Percentiles rank a stretch among this genome's conserved stretches.
These are phyloP conservation scores for Phtheirospermum japonicum DNA, from an alignment of 257 asterid genomes.

Conservation along the genomic window DNA sequence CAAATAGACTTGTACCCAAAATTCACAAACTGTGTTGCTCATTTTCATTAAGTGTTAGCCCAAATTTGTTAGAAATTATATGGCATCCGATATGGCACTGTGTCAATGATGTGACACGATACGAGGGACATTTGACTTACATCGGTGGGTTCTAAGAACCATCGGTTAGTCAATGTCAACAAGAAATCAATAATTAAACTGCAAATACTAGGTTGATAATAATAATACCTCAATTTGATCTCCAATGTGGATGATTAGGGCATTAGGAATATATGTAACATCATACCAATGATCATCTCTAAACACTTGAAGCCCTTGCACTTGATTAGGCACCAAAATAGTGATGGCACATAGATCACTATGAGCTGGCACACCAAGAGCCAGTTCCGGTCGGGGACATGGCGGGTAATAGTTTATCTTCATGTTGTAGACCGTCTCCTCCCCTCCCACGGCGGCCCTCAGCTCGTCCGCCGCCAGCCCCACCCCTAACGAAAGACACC, in stretches of 20 bases:
- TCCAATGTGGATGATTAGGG: slow-evolving; percentile 64
- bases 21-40: too few species aligned
- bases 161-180: too few species aligned
- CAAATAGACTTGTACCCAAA: too few species aligned
- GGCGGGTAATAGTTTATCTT: slow-evolving; percentile 74
- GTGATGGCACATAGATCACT: slow-evolving; percentile 52
- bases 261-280: slow-evolving; percentile 57
- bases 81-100: too few species aligned
- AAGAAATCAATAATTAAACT: too few species aligned
- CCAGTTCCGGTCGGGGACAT: slow-evolving; percentile 69
- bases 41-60: too few species aligned
- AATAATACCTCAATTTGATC: slow-evolving; percentile 63
- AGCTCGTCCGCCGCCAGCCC: slow-evolving; percentile 45
- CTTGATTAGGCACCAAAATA: slow-evolving; percentile 52
- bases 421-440: slow-evolving; percentile 38
- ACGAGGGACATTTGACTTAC: too few species aligned
- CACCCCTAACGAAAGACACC: slow-evolving; percentile 44
- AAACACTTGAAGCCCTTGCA: slow-evolving; percentile 60
- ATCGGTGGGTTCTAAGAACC: too few species aligned
- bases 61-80: too few species aligned
- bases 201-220: too few species aligned
- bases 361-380: slow-evolving; percentile 64
- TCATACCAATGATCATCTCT: slow-evolving; percentile 51
- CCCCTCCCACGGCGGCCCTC: slow-evolving; percentile 48
- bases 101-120: too few species aligned